Conservation (phyloP, 2,329 filamentous ascomycete species). For the Penicillium janthinellum region DNA sequence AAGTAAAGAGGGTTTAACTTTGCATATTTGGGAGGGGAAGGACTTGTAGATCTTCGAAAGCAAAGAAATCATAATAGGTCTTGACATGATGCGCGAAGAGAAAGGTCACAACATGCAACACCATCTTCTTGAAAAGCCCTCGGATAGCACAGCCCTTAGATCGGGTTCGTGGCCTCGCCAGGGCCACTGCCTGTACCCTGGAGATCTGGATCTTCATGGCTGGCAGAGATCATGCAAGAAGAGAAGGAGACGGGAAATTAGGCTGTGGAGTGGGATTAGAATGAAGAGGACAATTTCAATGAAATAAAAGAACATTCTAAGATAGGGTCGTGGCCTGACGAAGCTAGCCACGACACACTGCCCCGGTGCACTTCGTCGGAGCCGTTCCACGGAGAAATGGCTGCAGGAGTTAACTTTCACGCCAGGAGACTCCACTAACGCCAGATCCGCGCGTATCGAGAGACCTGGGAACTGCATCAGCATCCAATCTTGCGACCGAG, state of each 20-base stretch:
- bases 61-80: not conserved
- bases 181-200: not conserved
- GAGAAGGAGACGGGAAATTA: not conserved
- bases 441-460: constrained; percentile 25
- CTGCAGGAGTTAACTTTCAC: not conserved
- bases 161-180: not conserved
- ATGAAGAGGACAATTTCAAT: no score
- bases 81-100: no score
- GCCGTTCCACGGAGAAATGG: no score
- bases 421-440: constrained; percentile 18
- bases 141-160: not conserved
- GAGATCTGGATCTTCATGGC: not conserved
- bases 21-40: not conserved
- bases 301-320: not conserved
- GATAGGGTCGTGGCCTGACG: not conserved
- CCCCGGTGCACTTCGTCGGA: no score
- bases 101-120: no score
- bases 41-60: not conserved
- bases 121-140: no score
- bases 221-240: not conserved
- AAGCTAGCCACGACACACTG: not conserved
- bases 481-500: not conserved
- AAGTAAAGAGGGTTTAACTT: not conserved
- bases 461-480: not conserved
- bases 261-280: no score